Conservation (phyloP, 495 filamentous ascomycete genomes). For the Lentithecium fluviatile region DNA sequence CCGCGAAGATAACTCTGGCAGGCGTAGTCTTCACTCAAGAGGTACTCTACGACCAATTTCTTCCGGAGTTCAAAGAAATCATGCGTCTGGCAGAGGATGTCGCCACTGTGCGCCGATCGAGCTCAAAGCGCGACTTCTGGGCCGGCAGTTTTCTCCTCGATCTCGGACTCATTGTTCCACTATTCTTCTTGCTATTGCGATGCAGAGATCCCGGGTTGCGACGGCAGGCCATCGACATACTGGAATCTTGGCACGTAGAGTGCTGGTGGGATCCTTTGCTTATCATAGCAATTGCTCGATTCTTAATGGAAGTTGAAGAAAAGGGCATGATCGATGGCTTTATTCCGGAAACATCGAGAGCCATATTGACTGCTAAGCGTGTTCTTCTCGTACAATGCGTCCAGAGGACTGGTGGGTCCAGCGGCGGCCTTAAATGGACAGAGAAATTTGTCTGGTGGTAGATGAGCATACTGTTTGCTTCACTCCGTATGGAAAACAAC, state of each 20-base stretch:
- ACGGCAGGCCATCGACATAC: slow-evolving; percentile 7
- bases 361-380: slow-evolving; percentile 12
- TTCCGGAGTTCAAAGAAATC: slow-evolving; percentile 1
- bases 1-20: slow-evolving; percentile 7
- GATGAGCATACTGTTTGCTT: too few relatives aligned
- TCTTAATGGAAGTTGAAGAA: slow-evolving; percentile 14
- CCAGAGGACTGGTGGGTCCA: slow-evolving; percentile 2
- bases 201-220: slow-evolving; percentile 11
- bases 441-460: slow-evolving; percentile 4
- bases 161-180: slow-evolving; percentile 11
- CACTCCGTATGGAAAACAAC: background rate
- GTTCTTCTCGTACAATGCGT: slow-evolving; percentile 9
- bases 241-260: slow-evolving; percentile 14
- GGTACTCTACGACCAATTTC: slow-evolving; percentile 8
- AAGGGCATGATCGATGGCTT: slow-evolving; percentile 6
- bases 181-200: slow-evolving; percentile 5
- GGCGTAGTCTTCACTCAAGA: slow-evolving; percentile 13
- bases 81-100: slow-evolving; percentile 4
- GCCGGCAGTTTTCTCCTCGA: slow-evolving; percentile 8
- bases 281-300: slow-evolving; percentile 7
- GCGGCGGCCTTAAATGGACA: slow-evolving; percentile 12
- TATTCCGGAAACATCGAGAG: slow-evolving; percentile 11
- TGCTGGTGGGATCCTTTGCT: slow-evolving; percentile 19
- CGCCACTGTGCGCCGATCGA: background rate
- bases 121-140: slow-evolving; percentile 2